A percentile compares a stretch with the other conserved stretches of the same genome.
Evolutionary conservation across 352 stramenopile species (phyloP).

Genomic region (Thalassiosira exigua): DNA sequence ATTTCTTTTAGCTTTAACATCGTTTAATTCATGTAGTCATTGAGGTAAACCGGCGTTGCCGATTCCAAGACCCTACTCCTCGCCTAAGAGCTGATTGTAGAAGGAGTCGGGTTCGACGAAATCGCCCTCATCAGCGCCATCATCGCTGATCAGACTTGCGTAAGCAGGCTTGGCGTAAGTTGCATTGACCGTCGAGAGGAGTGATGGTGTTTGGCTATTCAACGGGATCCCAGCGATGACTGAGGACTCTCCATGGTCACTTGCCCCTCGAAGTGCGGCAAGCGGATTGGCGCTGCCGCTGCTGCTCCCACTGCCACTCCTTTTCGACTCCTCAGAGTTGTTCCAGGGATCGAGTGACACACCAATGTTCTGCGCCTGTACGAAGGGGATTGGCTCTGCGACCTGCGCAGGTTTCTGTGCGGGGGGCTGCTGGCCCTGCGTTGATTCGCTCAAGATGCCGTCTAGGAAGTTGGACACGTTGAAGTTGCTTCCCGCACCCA

Average conservation of each 20-base stretch:
- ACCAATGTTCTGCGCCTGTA: constrained; percentile 14
- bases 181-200: constrained; percentile 33
- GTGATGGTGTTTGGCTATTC: constrained; percentile 45
- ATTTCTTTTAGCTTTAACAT: no score
- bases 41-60: no score
- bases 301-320: neutral
- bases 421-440: constrained; percentile 11
- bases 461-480: constrained; percentile 85
- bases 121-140: constrained; percentile 38
- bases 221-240: constrained; percentile 63
- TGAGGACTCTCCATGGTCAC: constrained; percentile 29
- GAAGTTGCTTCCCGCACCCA: constrained; percentile 68
- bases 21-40: no score
- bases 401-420: constrained; percentile 1
- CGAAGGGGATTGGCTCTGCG: constrained; percentile 28
- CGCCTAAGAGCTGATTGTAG: constrained; percentile 66
- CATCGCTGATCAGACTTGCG: constrained; percentile 39
- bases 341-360: constrained; percentile 69
- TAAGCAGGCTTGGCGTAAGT: constrained; percentile 42
- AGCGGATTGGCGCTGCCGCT: constrained; percentile 28
- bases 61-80: constrained; percentile 54
- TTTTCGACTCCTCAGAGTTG: constrained; percentile 5
- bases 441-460: constrained; percentile 75
- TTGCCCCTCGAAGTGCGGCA: constrained; percentile 28
- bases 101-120: constrained; percentile 65